These are phyloP conservation scores for Thelonectria rubi DNA, from an alignment of 2,329 filamentous ascomycete genomes.

Conservation along the genomic window DNA sequence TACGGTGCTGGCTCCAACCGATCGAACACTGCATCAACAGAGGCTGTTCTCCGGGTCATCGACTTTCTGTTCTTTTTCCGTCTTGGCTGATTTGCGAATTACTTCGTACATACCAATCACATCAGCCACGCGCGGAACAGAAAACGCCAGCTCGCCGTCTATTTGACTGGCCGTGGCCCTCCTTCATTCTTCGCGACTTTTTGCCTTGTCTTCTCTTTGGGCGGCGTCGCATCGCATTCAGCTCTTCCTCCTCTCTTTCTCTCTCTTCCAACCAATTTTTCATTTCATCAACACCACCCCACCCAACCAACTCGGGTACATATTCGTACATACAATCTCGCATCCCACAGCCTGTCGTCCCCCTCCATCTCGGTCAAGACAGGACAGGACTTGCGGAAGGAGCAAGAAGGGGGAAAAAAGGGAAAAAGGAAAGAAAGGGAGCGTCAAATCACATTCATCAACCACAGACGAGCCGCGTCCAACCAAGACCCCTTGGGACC, in stretches of 20 bases:
- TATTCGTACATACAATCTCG: not conserved
- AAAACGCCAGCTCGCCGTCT: slow-evolving; percentile 19
- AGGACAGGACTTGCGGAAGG: not conserved
- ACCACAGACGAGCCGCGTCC: not conserved
- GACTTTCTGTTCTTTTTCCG: not conserved
- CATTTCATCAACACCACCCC: slow-evolving; percentile 11
- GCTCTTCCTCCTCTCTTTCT: slow-evolving; percentile 12
- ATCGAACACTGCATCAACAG: too few relatives aligned
- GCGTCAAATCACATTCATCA: not conserved
- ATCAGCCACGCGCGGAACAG: slow-evolving; percentile 22
- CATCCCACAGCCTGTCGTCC: not conserved
- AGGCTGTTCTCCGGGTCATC: not conserved
- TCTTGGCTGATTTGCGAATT: not conserved
- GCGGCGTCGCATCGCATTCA: too few relatives aligned
- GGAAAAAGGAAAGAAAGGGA: not conserved
- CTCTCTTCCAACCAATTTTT: slow-evolving; percentile 24
- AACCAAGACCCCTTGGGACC: not conserved
- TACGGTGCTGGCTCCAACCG: too few relatives aligned
- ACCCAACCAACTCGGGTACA: not conserved
- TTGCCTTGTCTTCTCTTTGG: not conserved
- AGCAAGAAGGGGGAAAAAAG: not conserved
- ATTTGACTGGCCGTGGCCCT: slow-evolving; percentile 9
- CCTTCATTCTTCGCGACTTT: not conserved
- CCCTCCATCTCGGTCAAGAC: not conserved
- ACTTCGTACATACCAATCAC: slow-evolving; percentile 1